phyloP scores from a whole-genome alignment of 2,329 filamentous ascomycete species.

The Leptographium galeiforme region DNA sequence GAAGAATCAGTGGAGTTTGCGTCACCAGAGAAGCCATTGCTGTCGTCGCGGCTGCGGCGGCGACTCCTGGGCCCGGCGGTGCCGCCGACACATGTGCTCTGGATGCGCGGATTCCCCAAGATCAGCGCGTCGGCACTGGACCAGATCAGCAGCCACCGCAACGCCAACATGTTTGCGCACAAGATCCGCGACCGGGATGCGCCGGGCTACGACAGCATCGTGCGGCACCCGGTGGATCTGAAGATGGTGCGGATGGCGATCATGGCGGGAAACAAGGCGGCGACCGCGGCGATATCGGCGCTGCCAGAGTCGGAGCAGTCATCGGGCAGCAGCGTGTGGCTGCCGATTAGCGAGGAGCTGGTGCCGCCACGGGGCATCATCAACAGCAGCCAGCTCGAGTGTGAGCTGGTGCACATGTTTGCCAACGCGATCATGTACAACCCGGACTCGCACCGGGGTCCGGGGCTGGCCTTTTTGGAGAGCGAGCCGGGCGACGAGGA shows the following conservation, averaged over 20 bases:
- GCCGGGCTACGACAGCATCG: slow-evolving; percentile 60
- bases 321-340: slow-evolving; percentile 38
- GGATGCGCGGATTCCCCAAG: slow-evolving; percentile 62
- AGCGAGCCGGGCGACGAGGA: slow-evolving; percentile 25
- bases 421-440: slow-evolving; percentile 99
- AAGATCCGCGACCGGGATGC: slow-evolving; percentile 63
- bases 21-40: slow-evolving; percentile 21
- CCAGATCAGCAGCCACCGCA: slow-evolving; percentile 62
- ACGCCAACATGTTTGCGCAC: slow-evolving; percentile 67
- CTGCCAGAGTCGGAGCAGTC: slow-evolving; percentile 44
- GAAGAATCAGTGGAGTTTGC: slow-evolving; percentile 29
- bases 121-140: slow-evolving; percentile 62
- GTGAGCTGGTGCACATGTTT: slow-evolving; percentile 92
- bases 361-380: slow-evolving; percentile 81
- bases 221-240: slow-evolving; percentile 63
- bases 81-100: slow-evolving; percentile 55
- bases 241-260: slow-evolving; percentile 67
- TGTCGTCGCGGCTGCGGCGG: slow-evolving; percentile 9
- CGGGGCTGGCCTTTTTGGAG: slow-evolving; percentile 47
- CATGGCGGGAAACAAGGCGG: slow-evolving; percentile 55
- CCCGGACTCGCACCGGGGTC: slow-evolving; percentile 60
- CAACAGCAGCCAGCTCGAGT: slow-evolving; percentile 84
- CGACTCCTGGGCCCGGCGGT: slow-evolving; percentile 20
- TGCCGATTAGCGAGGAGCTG: slow-evolving; percentile 62
- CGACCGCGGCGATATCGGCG: slow-evolving; percentile 43